phyloP scores from a whole-genome alignment of 495 filamentous ascomycete genomes.

The Lepidopterella palustris region DNA sequence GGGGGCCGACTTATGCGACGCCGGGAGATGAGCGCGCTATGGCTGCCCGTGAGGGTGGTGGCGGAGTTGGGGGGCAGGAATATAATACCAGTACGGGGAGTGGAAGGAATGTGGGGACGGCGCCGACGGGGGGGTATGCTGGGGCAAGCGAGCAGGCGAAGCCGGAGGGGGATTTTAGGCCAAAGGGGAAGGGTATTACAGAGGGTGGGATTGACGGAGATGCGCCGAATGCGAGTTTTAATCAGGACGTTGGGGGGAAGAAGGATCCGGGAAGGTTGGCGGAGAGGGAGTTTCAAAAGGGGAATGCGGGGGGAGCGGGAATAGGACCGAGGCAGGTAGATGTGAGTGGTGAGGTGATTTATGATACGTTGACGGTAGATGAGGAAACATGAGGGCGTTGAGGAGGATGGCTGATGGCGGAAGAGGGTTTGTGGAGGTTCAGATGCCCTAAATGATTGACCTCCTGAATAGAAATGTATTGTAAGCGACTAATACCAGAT shows the following conservation, averaged over 20 bases:
- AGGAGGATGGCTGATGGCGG: not conserved
- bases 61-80: not conserved
- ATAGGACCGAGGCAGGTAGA: not conserved
- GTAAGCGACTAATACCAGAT: too few species aligned
- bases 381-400: not conserved
- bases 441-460: too few species aligned
- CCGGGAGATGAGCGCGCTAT: conserved; percentile 6
- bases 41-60: conserved; percentile 9
- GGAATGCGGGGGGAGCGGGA: conserved; percentile 34
- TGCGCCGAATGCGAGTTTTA: conserved; percentile 54
- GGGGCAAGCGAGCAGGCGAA: conserved; percentile 27
- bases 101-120: conserved; percentile 33
- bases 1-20: conserved; percentile 41
- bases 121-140: conserved; percentile 41
- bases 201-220: conserved; percentile 50
- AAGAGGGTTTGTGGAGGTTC: too few species aligned
- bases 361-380: not conserved
- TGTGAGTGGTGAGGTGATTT: conserved; percentile 1
- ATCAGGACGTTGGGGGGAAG: conserved; percentile 50
- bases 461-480: too few species aligned
- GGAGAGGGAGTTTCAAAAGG: conserved; percentile 44
- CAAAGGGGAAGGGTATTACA: conserved; percentile 50
- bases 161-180: conserved; percentile 34
- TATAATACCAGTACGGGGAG: conserved; percentile 31
- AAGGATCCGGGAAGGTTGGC: conserved; percentile 58